Base-by-base conservation (phyloP, 495 filamentous ascomycete species). In the Neurospora sp. region DNA sequence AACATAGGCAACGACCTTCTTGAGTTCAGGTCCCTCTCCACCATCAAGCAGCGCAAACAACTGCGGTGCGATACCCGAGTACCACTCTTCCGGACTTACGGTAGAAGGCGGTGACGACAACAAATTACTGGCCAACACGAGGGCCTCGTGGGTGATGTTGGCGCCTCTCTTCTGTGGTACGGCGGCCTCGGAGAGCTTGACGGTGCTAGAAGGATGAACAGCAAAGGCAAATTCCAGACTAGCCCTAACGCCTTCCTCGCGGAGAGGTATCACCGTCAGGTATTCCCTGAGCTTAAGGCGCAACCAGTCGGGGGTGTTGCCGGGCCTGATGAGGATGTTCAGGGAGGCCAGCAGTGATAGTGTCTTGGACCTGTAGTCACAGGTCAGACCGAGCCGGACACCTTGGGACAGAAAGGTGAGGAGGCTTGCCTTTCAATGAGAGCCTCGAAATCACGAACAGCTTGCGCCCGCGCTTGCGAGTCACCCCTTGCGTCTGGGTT, bases 201-300 rank as follows among this genome's bases (percentile, higher is more conserved):
- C 79, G 11, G 82, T 81, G 71, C 83, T 84, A 14, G 83, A 82
- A 74, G 90, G 78, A 80, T 88, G 83, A 77, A 89, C 84, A 77
- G 89, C 77, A 82, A 91, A 78, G 83, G 94, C 85, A 76, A 94
- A 94, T 76, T 93, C 87, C 62, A 95, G 86, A 0, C 89, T 90
- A 46, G 90, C 86, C 23, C 91, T 79, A 5, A 94, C 90, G 4
- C 92, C 92, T 48, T 85, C 83, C 0, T 85, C 79, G 2, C 92
- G 86, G n/a, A 93, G 84, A 4, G 92, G 91, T 18, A 94, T 76
- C 20, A 84, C 76, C 12, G 91, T 88, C 11, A 95, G 83, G 8
- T 82, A 81, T 18, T 89, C 87, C 20, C 92, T 82, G 5, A 89
- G 71, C 73, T 83, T 84, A 48, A 80, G 20, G n/a, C 84, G 86